phyloP scores from a whole-genome alignment of 1,284 basidiomycete genomes.

The Irpex lacteus region DNA sequence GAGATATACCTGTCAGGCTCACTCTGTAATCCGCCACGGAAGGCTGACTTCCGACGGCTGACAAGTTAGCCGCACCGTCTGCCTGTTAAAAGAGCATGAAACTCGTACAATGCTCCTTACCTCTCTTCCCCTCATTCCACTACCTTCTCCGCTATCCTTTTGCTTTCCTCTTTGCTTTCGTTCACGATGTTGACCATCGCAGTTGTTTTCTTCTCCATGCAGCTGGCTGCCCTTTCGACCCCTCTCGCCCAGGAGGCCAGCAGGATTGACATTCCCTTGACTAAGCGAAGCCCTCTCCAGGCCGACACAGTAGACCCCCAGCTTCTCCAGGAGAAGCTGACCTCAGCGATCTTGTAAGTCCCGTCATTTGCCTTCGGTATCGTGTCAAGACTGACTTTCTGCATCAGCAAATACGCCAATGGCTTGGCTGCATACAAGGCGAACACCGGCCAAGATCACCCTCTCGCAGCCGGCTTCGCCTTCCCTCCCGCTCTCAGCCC shows the following conservation, averaged over 20 bases:
- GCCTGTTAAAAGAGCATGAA: background rate
- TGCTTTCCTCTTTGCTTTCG: background rate
- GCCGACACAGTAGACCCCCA: background rate
- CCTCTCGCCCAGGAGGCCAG: background rate
- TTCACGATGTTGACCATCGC: constrained; percentile 4
- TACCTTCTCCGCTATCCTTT: background rate
- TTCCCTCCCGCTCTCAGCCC: background rate
- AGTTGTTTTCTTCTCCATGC: constrained; percentile 1
- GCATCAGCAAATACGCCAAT: constrained; percentile 18
- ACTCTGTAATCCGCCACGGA: background rate
- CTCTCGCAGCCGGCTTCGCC: constrained; percentile 9
- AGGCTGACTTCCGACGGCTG: background rate
- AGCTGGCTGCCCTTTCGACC: background rate
- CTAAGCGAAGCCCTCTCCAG: background rate
- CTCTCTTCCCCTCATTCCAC: background rate
- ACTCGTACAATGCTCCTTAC: background rate
- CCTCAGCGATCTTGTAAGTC: background rate
- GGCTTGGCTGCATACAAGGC: constrained; percentile 19
- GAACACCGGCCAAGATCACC: constrained; percentile 23
- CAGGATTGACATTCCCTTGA: constrained; percentile 2
- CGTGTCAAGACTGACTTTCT: background rate
- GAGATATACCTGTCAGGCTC: background rate
- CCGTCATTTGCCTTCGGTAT: background rate
- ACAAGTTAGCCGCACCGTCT: background rate
- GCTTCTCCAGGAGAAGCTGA: background rate